Evolutionary conservation across 768 basidiomycete genomes (phyloP), one percentile per base, ranked within the genome.

Genomic region (Galerina sulciceps): DNA sequence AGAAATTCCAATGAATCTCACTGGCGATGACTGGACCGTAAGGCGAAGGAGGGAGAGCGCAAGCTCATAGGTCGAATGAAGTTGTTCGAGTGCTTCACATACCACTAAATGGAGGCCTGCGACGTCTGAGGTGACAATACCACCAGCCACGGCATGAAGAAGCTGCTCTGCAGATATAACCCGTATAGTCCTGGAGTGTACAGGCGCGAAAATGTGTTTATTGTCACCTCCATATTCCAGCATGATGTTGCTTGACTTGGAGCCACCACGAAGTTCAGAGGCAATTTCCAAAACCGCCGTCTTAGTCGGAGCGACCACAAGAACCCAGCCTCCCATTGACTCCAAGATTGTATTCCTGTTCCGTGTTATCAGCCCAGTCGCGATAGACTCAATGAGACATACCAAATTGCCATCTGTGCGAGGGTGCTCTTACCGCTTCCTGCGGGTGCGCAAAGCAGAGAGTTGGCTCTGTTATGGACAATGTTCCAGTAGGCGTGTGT

Each of bases 401-500:
- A 95, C 96, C 91, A 93, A 38, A 86, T 78, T 1, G 88, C 76
- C 43, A 90, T 72, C 59, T 90, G 85, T 2, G 82, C 89, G 60
- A 96, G 67, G 20, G 84, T 78, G 2, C 92, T 88, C 70, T 96
- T 97, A 0, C 96, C 96, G 57, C 86, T 85, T 13, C 89, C 86
- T 4, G 86, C 81, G 1, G 96, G 95, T 0, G 88, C 91, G 64
- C 88, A 90, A 10, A 97, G 63, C 31, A 98, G 73, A 2, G 86
- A 72, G 68, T 95, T 91, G 35, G 77, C 70, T 40, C 79, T 76
- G 3, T 92, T 89, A 66, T 88, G 85, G 51, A 88, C 75, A 14
- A 91, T 65, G 40, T 86, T 85, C 93, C 96, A 99, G 71, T 91
- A 92, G 6, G 84, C 78, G 62, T 99, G 96, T 0, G 91, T 93